Conservation (phyloP, 2,329 filamentous ascomycete genomes). For the Fusarium tanahbumbuense region DNA sequence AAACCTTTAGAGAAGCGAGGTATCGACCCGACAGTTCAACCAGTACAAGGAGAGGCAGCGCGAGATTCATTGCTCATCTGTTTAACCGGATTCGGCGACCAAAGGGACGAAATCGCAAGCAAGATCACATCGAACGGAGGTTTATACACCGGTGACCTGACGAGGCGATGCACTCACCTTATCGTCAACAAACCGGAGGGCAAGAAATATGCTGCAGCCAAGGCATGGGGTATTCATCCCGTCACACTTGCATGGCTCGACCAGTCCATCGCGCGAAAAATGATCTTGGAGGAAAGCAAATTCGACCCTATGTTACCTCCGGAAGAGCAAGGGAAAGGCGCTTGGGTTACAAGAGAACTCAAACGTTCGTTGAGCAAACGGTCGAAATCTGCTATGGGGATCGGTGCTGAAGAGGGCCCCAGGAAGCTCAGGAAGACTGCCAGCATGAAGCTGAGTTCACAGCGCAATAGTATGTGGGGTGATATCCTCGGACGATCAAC, state of each 20-base stretch:
- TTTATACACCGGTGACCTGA: conserved; percentile 88
- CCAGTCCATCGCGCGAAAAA: conserved; percentile 84
- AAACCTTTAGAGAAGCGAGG: conserved; percentile 70
- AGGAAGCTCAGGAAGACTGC: conserved; percentile 89
- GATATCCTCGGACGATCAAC: conserved; percentile 75
- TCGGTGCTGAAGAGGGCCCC: conserved; percentile 66
- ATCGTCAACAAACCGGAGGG: conserved; percentile 83
- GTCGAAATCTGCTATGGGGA: conserved; percentile 60
- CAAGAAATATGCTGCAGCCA: conserved; percentile 91
- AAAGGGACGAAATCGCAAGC: conserved; percentile 77
- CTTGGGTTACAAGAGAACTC: conserved; percentile 70
- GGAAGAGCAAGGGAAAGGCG: conserved; percentile 79
- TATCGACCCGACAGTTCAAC: conserved; percentile 50
- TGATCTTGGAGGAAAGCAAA: conserved; percentile 88
- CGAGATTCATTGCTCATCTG: conserved; percentile 62
- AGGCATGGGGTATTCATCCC: conserved; percentile 80
- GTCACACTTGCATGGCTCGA: conserved; percentile 88
- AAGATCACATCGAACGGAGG: conserved; percentile 78
- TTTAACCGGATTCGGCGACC: conserved; percentile 68
- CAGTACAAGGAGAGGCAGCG: conserved; percentile 38
- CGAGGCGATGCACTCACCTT: conserved; percentile 86
- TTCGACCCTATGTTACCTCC: conserved; percentile 80
- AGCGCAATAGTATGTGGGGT: conserved; percentile 88
- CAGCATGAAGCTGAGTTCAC: conserved; percentile 82
- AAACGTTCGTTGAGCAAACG: conserved; percentile 68